Evolutionary conservation across 441 rosid genomes (phyloP).

Genomic region (Macaranga tanarius): DNA sequence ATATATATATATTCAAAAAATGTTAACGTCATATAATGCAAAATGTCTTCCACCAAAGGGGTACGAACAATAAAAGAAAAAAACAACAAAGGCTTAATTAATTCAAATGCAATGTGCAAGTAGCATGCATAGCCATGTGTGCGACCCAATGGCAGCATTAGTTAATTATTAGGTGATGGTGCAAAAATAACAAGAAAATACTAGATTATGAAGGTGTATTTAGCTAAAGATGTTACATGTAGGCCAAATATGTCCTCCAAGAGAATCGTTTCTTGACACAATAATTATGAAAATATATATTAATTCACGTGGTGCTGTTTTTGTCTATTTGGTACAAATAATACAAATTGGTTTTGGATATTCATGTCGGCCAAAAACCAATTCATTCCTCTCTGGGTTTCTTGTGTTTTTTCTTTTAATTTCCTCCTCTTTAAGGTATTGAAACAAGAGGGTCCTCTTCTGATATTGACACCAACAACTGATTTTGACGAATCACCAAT

Average conservation of each 20-base stretch:
- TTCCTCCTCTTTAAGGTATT: too few relatives aligned
- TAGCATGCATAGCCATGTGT: too few relatives aligned
- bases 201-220: not conserved
- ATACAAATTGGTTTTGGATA: not conserved
- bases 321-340: not conserved
- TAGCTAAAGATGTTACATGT: not conserved
- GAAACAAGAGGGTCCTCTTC: not conserved
- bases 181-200: not conserved
- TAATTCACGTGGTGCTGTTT: conserved; percentile 4
- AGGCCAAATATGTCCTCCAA: conserved; percentile 8
- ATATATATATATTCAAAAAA: too few relatives aligned
- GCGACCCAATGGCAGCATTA: too few relatives aligned
- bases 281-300: not conserved
- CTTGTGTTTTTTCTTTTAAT: too few relatives aligned
- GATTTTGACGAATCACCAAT: too few relatives aligned
- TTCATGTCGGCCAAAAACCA: conserved; percentile 18
- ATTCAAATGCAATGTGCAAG: too few relatives aligned
- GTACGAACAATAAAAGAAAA: too few relatives aligned
- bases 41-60: too few relatives aligned
- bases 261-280: not conserved
- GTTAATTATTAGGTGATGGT: too few relatives aligned
- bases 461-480: not conserved
- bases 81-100: too few relatives aligned
- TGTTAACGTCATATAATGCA: too few relatives aligned
- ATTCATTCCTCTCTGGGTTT: conserved; percentile 1